These are phyloP conservation scores for Talaromyces borbonicus DNA, from an alignment of 495 filamentous ascomycete genomes.

Conservation along the genomic window DNA sequence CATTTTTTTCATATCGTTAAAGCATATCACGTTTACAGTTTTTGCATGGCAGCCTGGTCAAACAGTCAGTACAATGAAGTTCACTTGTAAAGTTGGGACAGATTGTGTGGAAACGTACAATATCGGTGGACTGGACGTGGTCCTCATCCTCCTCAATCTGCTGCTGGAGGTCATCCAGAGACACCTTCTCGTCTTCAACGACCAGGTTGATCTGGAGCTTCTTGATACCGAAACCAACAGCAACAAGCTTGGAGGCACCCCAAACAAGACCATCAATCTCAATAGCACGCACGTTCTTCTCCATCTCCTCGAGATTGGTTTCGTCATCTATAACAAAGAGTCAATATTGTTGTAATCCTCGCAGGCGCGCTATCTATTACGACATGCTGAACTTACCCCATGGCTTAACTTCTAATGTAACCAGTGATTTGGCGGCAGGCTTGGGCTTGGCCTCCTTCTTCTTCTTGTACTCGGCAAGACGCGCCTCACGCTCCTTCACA, in stretches of 20 bases:
- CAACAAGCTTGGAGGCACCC: constrained; percentile 83
- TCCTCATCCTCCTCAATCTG: constrained; percentile 87
- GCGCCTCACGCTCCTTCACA: constrained; percentile 69
- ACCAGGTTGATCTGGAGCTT: constrained; percentile 99
- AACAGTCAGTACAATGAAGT: constrained; percentile 12
- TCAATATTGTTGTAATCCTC: not conserved
- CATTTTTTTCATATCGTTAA: constrained; percentile 9
- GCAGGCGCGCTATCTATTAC: constrained; percentile 2
- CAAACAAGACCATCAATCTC: constrained; percentile 91
- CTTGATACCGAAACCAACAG: constrained; percentile 96
- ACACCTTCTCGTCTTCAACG: constrained; percentile 94
- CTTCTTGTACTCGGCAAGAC: constrained; percentile 86
- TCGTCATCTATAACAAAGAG: constrained; percentile 59
- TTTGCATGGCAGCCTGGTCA: constrained; percentile 70
- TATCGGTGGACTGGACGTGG: constrained; percentile 90
- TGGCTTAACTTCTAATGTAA: constrained; percentile 94
- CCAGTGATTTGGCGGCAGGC: constrained; percentile 86
- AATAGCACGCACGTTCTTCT: constrained; percentile 74
- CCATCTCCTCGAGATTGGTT: constrained; percentile 76
- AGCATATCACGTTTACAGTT: constrained; percentile 54
- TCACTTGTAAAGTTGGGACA: not conserved
- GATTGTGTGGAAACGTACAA: constrained; percentile 44
- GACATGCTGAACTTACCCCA: constrained; percentile 69
- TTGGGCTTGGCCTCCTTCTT: constrained; percentile 94
- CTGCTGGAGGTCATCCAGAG: constrained; percentile 75